Evolutionary conservation across 306 rosid genomes (phyloP), one percentile per base, ranked within the genome.

Genomic region (Albizia julibrissin): DNA sequence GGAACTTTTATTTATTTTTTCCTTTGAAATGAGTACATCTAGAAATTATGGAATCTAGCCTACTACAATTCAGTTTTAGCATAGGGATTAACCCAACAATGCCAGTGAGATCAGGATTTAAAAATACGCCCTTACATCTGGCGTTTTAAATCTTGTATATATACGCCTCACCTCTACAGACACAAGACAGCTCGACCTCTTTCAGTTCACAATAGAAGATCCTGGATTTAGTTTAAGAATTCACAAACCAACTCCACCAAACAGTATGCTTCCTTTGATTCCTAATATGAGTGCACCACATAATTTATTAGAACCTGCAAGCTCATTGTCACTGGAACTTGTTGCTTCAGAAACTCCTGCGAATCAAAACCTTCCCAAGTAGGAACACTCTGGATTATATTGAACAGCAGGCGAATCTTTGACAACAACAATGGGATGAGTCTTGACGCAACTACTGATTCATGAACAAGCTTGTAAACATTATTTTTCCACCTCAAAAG

Each of bases 91-190:
- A 80, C 77, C 81, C 82, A 74, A 88, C 85, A 75, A 21, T 47
- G 81, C 77, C 85, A 37, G 89, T 81, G 78, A 86, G 62, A 89
- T 85, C 80, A 82, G 90, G 27, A 59, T 81, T 80, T 69, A 69
- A 62, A 43, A 64, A 85, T 88, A 86, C 84, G 83, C 82, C 89
- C 84, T 84, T 37, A 46, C 80, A 84, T 50, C 70, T 76, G 81
- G 84, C 80, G 79, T 79, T 84, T 84, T 4, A 72, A 82, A 83
- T 86, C 85, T 87, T 83, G 79, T 79, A 77, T 82, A 90, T 90
- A 89, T 93, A 91, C 92, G 87, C 76, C 88, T 90, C 85, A 82
- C 78, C 91, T 89, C 91, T 84, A 86, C 78, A 80, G 79, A 84
- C 79, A 79, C 26, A 54, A 19, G 61, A 54, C 61, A 54, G 61